phyloP scores from a whole-genome alignment of 1,284 basidiomycete species.

The Leccinum pallidistipes region DNA sequence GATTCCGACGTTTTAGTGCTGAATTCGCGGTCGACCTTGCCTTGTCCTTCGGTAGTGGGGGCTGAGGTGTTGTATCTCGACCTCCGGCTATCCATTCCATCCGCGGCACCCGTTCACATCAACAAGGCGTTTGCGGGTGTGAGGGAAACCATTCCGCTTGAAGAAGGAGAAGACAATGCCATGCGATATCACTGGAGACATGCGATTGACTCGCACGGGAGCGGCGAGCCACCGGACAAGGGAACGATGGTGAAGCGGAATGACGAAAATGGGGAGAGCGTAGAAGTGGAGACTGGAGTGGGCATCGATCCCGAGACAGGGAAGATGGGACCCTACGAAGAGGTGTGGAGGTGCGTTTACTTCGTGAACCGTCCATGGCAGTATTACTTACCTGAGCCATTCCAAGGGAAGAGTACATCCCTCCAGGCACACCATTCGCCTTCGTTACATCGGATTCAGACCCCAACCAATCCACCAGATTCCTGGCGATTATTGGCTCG shows the following conservation, averaged over 20 bases:
- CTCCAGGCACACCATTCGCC: conserved; percentile 11
- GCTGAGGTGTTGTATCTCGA: conserved; percentile 15
- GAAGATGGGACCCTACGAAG: conserved; percentile 17
- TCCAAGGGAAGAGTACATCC: conserved; percentile 8
- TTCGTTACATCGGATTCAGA: conserved; percentile 18
- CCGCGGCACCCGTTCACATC: not conserved
- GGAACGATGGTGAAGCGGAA: conserved; percentile 9
- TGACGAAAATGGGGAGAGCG: conserved; percentile 1
- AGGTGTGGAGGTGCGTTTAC: conserved; percentile 20
- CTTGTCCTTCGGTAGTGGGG: not conserved
- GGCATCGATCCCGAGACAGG: conserved; percentile 16
- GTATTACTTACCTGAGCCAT: not conserved
- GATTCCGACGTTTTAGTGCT: conserved; percentile 24
- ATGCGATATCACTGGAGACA: conserved; percentile 15
- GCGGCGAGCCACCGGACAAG: conserved; percentile 11
- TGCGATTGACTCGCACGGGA: conserved; percentile 17
- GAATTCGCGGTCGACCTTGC: conserved; percentile 18
- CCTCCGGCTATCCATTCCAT: conserved; percentile 16
- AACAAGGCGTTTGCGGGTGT: conserved; percentile 19
- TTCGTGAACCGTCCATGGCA: not conserved
- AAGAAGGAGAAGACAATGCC: not conserved
- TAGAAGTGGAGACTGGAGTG: conserved; percentile 17
- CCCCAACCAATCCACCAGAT: conserved; percentile 12
- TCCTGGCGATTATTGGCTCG: conserved; percentile 18
- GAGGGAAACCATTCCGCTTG: conserved; percentile 6